Base-by-base conservation (phyloP, 805 yeast species). In the Candida andamanensis region DNA sequence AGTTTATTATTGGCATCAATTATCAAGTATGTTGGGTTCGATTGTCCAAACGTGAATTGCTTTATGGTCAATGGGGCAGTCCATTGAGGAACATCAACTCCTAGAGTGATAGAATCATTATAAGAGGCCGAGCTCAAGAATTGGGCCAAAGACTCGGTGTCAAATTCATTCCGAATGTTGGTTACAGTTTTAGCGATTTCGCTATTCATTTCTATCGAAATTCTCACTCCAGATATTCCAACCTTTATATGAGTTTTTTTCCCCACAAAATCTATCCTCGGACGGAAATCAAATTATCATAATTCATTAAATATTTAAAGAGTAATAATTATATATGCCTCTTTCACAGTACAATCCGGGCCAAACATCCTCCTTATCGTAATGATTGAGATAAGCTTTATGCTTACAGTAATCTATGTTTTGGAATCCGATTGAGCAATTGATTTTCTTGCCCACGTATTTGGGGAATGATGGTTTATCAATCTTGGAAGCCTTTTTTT, bases 1-100 rank as follows among this genome's bases (percentile, higher is more conserved):
- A 60, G 54, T 17, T 47, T 53, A 2, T 60, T 63, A 4, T 39
- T 39, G 2, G 59, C 47, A 40, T 74, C 78, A 2, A 47, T 52
- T 16, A 76, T 33, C 17, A 72, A 62, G 46, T 75, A 77, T 1
- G 81, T 75, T 9, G 83, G 84, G 46, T 77, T 77, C 1, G 78
- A 71, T 49, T 77, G 84, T 11, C 84, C 84, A 48, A 70, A 74
- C 17, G 64, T 64, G 54, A 77, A 77, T 50, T 77, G 84, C 37
- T 65, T 56, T 26, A 74, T 47, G 0, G 40, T 41, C 10, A 54
- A 52, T 1, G 71, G 74, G 5, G 39, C 42, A 31, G 54, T 37
- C 28, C 47, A 42, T 10, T 33, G 17, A 7, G 54, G 51, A 5
- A 50, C 35, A 14, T 36, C 23, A 6, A 45, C 40, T 1, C 68